phyloP scores from a whole-genome alignment of 2,329 filamentous ascomycete genomes.

The Thielaviopsis euricoi region DNA sequence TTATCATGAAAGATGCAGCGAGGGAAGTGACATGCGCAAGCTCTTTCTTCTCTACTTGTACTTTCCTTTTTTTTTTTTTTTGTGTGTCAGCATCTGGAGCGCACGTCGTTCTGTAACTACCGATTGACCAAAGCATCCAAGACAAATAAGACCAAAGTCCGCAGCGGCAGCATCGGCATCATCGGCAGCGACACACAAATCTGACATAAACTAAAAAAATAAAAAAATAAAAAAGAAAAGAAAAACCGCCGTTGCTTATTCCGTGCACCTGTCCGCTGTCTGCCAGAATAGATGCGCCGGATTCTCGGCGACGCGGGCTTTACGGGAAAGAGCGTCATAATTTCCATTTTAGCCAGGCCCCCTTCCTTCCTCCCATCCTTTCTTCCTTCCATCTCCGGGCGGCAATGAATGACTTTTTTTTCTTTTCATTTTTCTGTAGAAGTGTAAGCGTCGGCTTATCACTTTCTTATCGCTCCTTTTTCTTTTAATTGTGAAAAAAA shows the following conservation, averaged over 20 bases:
- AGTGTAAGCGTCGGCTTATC: neutral
- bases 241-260: no score
- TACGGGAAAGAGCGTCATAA: neutral
- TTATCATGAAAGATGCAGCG: neutral
- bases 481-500: no score
- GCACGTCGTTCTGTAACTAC: neutral
- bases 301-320: neutral
- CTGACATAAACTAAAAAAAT: no score
- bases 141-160: no score
- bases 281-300: neutral
- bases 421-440: neutral
- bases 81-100: neutral
- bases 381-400: no score
- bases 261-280: neutral
- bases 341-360: neutral
- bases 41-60: neutral
- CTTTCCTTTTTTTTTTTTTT: neutral
- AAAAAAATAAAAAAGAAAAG: no score
- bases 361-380: neutral
- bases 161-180: no score
- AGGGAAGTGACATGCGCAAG: neutral
- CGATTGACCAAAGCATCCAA: neutral
- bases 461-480: neutral
- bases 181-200: no score
- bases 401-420: no score